Evolutionary conservation across 2,329 filamentous ascomycete genomes (phyloP).

Genomic region (Diaporthe amygdali): DNA sequence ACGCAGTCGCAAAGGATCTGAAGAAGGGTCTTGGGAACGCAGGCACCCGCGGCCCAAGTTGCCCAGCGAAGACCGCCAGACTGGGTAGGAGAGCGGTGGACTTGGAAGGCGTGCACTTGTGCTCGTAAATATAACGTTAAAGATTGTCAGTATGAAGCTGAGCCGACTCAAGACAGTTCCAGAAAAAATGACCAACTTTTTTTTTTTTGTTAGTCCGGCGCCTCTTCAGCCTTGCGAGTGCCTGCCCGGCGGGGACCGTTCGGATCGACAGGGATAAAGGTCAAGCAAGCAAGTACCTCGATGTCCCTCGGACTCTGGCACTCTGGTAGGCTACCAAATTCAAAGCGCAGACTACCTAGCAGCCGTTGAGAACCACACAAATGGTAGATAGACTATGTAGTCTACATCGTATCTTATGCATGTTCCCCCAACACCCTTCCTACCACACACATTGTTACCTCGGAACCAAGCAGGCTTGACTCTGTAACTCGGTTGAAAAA

Average conservation of each 20-base stretch:
- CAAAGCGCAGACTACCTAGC: neutral
- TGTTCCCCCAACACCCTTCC: neutral
- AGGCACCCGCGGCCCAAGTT: slow-evolving; percentile 7
- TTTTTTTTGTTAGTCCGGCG: neutral
- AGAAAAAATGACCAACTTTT: neutral
- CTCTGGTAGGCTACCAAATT: neutral
- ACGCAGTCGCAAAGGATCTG: slow-evolving; percentile 3
- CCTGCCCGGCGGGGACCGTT: neutral
- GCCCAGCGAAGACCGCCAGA: slow-evolving; percentile 22
- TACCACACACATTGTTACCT: neutral
- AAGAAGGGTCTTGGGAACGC: neutral
- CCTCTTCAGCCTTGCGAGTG: neutral
- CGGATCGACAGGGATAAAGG: neutral
- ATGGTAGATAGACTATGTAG: neutral
- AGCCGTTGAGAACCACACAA: slow-evolving; percentile 2
- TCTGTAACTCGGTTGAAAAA: too few relatives aligned
- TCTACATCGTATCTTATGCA: neutral
- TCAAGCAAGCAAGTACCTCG: neutral
- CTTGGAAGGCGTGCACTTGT: neutral
- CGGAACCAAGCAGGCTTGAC: neutral
- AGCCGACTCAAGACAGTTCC: neutral
- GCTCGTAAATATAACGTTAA: neutral
- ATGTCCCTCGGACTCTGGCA: neutral
- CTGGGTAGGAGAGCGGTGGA: neutral
- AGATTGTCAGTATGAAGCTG: neutral